Conservation (phyloP, 108 stramenopile species). For the Skeletonema potamos region DNA sequence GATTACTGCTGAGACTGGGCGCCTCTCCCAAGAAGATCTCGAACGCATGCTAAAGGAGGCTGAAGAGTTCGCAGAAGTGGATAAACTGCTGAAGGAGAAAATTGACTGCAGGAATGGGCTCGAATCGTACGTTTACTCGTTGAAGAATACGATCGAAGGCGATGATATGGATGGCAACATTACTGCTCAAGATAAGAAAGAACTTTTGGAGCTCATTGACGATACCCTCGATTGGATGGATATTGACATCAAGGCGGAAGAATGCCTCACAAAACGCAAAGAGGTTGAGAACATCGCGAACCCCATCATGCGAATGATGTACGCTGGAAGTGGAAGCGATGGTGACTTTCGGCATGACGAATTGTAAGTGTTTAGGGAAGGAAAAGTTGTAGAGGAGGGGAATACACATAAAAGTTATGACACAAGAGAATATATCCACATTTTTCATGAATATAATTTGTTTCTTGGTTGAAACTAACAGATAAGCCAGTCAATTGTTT, state of each 20-base stretch:
- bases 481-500: too few relatives aligned
- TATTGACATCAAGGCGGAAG: constrained; percentile 60
- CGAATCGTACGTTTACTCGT: constrained; percentile 64
- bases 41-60: constrained; percentile 78
- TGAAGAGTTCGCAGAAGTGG: constrained; percentile 73
- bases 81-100: constrained; percentile 58
- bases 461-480: too few relatives aligned
- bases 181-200: constrained; percentile 58
- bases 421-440: too few relatives aligned
- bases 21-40: constrained; percentile 68
- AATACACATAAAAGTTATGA: too few relatives aligned
- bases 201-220: constrained; percentile 56
- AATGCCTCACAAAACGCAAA: constrained; percentile 62
- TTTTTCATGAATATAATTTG: too few relatives aligned
- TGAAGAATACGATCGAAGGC: constrained; percentile 69
- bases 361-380: constrained; percentile 44
- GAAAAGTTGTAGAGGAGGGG: background rate
- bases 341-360: constrained; percentile 55
- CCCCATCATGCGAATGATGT: constrained; percentile 53
- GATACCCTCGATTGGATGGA: constrained; percentile 79
- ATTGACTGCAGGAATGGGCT: constrained; percentile 61
- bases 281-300: constrained; percentile 73
- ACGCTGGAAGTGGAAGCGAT: background rate
- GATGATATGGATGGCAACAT: constrained; percentile 60
- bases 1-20: constrained; percentile 76